These are phyloP conservation scores for Mycocentrospora acerina DNA, from an alignment of 2,329 filamentous ascomycete genomes.

Conservation along the genomic window DNA sequence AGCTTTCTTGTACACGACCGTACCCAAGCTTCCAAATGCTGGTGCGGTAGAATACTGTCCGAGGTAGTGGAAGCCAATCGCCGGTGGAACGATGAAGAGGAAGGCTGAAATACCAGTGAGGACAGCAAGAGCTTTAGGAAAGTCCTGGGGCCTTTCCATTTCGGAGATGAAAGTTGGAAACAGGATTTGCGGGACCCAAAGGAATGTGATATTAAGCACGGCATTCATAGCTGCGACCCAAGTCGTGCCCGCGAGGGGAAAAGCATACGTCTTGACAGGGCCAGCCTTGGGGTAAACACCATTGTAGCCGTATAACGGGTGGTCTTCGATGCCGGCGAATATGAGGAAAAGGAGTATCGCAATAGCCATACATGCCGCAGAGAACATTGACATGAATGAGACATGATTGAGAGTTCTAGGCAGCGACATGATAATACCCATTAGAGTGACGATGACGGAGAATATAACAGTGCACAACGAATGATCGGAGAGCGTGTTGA, in stretches of 20 bases:
- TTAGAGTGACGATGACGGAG: slow-evolving; percentile 68
- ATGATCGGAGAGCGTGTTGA: slow-evolving; percentile 59
- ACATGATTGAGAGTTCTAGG: slow-evolving; percentile 81
- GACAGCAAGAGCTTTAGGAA: slow-evolving; percentile 87
- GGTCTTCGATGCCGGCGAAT: slow-evolving; percentile 73
- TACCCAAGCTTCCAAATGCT: slow-evolving; percentile 79
- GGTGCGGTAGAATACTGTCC: slow-evolving; percentile 86
- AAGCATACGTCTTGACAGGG: slow-evolving; percentile 65
- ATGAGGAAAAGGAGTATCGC: slow-evolving; percentile 81
- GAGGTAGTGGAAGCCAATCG: slow-evolving; percentile 79
- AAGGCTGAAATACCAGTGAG: slow-evolving; percentile 86
- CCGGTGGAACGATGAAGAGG: slow-evolving; percentile 80
- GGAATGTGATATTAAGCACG: slow-evolving; percentile 92
- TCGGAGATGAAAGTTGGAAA: slow-evolving; percentile 92
- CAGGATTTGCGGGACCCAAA: slow-evolving; percentile 92
- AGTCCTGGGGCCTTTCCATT: slow-evolving; percentile 78
- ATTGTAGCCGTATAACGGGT: slow-evolving; percentile 58
- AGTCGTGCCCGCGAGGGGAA: slow-evolving; percentile 69
- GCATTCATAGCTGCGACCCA: slow-evolving; percentile 82
- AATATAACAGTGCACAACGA: slow-evolving; percentile 78
- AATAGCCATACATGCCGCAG: slow-evolving; percentile 83
- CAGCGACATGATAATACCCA: slow-evolving; percentile 78
- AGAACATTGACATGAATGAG: slow-evolving; percentile 73
- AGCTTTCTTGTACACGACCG: slow-evolving; percentile 75
- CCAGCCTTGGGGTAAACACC: slow-evolving; percentile 61